These are phyloP conservation scores for Adiantum capillusveneris DNA, from an alignment of 75 land plant genomes.

Conservation along the genomic window DNA sequence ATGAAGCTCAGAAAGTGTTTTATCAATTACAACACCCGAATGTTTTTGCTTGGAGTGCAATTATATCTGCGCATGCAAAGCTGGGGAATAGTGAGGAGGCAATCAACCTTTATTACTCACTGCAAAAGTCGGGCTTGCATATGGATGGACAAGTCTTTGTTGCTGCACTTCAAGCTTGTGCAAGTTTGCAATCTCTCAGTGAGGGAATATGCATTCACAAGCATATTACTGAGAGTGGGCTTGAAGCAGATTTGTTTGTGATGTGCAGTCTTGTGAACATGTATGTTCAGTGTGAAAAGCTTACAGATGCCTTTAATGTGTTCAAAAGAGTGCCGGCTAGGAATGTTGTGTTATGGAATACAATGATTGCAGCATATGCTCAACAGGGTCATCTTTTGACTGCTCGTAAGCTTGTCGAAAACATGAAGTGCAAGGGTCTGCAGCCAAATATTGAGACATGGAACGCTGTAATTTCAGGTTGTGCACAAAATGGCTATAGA, in stretches of 20 bases:
- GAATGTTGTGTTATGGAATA: conserved; percentile 27
- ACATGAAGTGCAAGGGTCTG: neutral
- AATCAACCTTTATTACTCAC: conserved; percentile 1
- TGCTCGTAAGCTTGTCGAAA: conserved; percentile 3
- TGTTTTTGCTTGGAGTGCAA: conserved; percentile 5
- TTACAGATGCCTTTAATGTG: conserved; percentile 12
- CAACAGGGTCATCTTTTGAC: neutral
- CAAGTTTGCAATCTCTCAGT: conserved; percentile 8
- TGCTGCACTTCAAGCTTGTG: conserved; percentile 8
- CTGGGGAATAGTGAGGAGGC: conserved; percentile 1
- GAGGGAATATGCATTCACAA: conserved; percentile 7
- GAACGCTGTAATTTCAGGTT: neutral
- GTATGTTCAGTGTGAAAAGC: conserved; percentile 13
- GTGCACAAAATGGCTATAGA: neutral
- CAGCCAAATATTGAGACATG: neutral
- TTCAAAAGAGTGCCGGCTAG: conserved; percentile 7
- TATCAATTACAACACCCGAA: neutral
- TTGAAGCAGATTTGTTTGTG: conserved; percentile 7
- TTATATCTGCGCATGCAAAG: neutral
- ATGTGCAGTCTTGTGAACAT: conserved; percentile 13
- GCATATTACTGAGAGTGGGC: conserved; percentile 10
- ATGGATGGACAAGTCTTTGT: neutral
- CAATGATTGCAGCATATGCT: conserved; percentile 19
- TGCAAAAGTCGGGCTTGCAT: neutral
- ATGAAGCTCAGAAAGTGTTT: neutral